Conservation (phyloP, 768 basidiomycete genomes). For the Calocybe indica region DNA sequence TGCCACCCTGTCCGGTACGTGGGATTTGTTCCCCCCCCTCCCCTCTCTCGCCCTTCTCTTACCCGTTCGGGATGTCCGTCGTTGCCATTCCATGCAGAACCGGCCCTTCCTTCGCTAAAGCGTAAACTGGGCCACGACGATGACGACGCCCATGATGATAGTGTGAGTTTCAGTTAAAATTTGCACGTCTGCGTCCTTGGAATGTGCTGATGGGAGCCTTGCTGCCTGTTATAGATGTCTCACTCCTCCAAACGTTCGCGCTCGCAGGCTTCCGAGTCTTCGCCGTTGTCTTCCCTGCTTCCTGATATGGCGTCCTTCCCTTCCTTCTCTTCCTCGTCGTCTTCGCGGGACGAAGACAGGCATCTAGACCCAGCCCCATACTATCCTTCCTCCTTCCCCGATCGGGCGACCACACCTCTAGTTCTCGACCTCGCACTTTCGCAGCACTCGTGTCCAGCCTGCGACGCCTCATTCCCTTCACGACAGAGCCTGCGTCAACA, state of each 20-base stretch:
- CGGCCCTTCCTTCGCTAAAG: slow-evolving; percentile 33
- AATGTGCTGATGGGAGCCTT: neutral
- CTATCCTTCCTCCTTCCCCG: slow-evolving; percentile 6
- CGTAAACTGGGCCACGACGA: slow-evolving; percentile 46
- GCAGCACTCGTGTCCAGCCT: slow-evolving; percentile 67
- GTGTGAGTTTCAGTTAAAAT: slow-evolving; percentile 3
- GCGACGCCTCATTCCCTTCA: slow-evolving; percentile 61
- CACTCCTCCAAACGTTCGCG: slow-evolving; percentile 56
- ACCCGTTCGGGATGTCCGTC: neutral
- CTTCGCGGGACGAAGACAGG: neutral
- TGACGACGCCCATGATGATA: slow-evolving; percentile 28
- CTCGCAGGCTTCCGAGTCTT: slow-evolving; percentile 20
- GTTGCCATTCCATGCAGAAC: slow-evolving; percentile 13
- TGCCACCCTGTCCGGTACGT: slow-evolving; percentile 34
- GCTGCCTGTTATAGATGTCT: slow-evolving; percentile 31
- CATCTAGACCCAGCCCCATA: slow-evolving; percentile 1
- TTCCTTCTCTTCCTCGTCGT: neutral
- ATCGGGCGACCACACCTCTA: slow-evolving; percentile 23
- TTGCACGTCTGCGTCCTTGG: slow-evolving; percentile 7
- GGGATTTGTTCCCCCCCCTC: neutral
- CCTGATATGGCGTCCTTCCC: too few species aligned
- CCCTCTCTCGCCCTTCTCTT: neutral
- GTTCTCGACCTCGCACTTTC: slow-evolving; percentile 25
- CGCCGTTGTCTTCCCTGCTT: too few species aligned
- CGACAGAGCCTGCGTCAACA: slow-evolving; percentile 57